Conservation (phyloP, 495 filamentous ascomycete species). For the Penicillium pancosmium region DNA sequence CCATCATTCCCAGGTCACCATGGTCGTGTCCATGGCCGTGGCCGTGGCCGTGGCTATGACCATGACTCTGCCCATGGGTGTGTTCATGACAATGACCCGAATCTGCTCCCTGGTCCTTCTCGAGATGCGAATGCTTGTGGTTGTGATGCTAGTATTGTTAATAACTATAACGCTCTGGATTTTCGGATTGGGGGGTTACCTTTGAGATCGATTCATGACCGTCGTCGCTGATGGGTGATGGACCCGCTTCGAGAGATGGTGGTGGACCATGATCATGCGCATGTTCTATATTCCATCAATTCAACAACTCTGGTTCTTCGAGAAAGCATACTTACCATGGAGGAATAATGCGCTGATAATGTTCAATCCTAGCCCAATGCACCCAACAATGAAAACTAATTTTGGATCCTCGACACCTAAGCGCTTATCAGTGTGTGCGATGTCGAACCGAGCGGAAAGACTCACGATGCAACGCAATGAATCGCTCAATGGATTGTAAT, state of each 20-base stretch:
- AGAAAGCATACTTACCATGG: slow-evolving; percentile 53
- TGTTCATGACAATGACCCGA: slow-evolving; percentile 13
- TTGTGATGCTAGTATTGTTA: slow-evolving; percentile 20
- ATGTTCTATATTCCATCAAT: slow-evolving; percentile 24
- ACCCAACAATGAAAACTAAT: slow-evolving; percentile 80
- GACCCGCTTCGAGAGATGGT: slow-evolving; percentile 13
- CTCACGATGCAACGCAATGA: slow-evolving; percentile 48
- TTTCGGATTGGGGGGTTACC: slow-evolving; percentile 8
- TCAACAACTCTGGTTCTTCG: background rate
- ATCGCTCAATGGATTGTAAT: slow-evolving; percentile 80
- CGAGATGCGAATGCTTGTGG: slow-evolving; percentile 25
- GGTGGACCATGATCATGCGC: slow-evolving; percentile 17
- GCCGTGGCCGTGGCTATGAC: slow-evolving; percentile 28
- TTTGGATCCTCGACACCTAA: slow-evolving; percentile 32
- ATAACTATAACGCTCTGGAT: background rate
- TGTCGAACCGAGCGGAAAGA: background rate
- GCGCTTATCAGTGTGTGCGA: background rate
- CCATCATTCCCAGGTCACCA: slow-evolving; percentile 47
- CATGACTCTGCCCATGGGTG: slow-evolving; percentile 55
- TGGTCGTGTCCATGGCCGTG: slow-evolving; percentile 38
- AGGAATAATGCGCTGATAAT: slow-evolving; percentile 77
- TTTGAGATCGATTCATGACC: slow-evolving; percentile 19
- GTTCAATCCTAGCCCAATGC: slow-evolving; percentile 77
- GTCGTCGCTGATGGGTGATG: slow-evolving; percentile 14
- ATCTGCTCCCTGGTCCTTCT: slow-evolving; percentile 10